These are phyloP conservation scores for Salix udensis DNA, from an alignment of 345 rosid species.

Conservation along the genomic window DNA sequence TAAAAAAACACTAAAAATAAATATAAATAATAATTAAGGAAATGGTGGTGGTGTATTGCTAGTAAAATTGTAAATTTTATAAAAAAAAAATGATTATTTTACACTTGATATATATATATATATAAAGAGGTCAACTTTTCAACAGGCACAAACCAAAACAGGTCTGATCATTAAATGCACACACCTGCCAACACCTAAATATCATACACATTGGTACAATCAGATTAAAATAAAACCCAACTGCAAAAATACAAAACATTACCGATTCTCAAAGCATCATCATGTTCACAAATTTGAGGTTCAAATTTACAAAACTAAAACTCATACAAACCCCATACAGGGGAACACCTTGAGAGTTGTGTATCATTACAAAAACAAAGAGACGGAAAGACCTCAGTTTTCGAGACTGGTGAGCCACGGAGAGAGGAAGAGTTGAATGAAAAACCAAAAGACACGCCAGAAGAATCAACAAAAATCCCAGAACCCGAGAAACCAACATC, in stretches of 20 bases:
- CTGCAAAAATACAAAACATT: background rate
- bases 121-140: background rate
- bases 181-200: constrained; percentile 10
- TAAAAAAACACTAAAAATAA: too few species aligned
- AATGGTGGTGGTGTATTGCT: too few species aligned
- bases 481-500: background rate
- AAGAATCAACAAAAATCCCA: background rate
- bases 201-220: background rate
- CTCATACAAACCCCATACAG: background rate
- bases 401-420: background rate
- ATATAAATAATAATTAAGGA: too few species aligned
- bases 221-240: background rate
- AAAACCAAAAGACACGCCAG: background rate
- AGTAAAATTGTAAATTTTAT: too few species aligned
- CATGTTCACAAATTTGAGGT: constrained; percentile 3
- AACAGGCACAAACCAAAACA: background rate
- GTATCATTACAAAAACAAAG: background rate
- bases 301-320: background rate
- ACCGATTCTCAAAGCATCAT: background rate
- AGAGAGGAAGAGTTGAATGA: background rate
- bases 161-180: constrained; percentile 14
- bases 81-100: too few species aligned
- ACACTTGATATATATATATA: too few species aligned
- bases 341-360: background rate
- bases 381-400: background rate